Evolutionary conservation across 176 grass and related monocot species (phyloP), one percentile per base, ranked within the genome.

Genomic region (Rhynchospora pubera): DNA sequence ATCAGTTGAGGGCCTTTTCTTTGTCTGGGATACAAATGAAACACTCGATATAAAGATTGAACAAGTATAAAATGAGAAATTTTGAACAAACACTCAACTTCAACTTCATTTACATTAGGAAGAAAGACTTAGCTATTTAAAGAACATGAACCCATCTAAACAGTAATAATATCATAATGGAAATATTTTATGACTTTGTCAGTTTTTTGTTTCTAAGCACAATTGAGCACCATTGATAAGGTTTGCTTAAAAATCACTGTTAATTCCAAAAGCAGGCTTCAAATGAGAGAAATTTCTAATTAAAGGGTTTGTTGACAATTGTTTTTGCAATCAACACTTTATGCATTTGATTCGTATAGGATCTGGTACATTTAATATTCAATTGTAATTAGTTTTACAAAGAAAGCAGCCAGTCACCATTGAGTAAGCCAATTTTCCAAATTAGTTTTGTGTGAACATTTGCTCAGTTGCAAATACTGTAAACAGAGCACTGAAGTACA

Each of bases 1-100:
- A 89, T 95, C 87, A 32, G 84, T 89, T 34, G 89, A 85, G 79
- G 96, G 92, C 45, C 89, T 93, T 89, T 95, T 99, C 84, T 89
- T 90, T 9, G 82, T 95, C 96, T 99, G 93, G 24, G 11, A 83
- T 43, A 78, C 48, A 5, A 56, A 69, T 21, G 1, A 83, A 47
- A 67, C 7, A 12, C 15, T 74, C 2, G 75, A 6, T 57, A 21
- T 72, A 23, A 84, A 58, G 46, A 63, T 56, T 32, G 86, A 32
- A 47, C 28, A 52, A 15, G 15, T 44, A 46, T 26, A 80, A 45
- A 59, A 71, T 28, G 1, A 13, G 6, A 62, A 10, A 59, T 6
- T 19, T 83, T 47, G 5, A 65, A 23, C 56, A 81, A 79, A 24
- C 16, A 43, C 63, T 39, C 26, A 78, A 78, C 68, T 47, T 44